Conservation (phyloP, 768 basidiomycete species). For the Termitomyces sp. region DNA sequence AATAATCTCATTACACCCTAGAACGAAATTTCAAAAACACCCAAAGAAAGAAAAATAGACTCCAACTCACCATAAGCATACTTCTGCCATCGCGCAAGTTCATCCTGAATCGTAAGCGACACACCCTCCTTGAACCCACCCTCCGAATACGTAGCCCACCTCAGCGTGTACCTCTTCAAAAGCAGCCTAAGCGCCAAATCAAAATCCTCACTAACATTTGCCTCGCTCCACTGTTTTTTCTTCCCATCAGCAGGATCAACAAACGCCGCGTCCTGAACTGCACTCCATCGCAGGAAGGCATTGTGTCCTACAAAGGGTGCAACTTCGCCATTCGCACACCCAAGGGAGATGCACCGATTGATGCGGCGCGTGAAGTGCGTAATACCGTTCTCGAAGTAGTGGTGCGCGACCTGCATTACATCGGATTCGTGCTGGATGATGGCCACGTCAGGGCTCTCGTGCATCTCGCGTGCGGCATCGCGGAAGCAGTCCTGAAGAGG, state of each 20-base stretch:
- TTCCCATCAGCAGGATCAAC: conserved; percentile 57
- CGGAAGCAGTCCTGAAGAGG: conserved; percentile 67
- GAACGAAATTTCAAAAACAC: background rate
- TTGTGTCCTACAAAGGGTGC: conserved; percentile 85
- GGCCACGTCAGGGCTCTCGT: conserved; percentile 70
- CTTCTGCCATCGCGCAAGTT: conserved; percentile 89
- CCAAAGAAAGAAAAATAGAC: background rate
- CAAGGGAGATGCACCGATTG: conserved; percentile 75
- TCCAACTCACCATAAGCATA: conserved; percentile 42
- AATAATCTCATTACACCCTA: conserved; percentile 69
- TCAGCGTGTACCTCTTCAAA: conserved; percentile 64
- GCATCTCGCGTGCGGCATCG: conserved; percentile 84
- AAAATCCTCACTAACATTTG: conserved; percentile 79
- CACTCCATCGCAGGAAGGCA: conserved; percentile 83
- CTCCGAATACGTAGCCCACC: conserved; percentile 81
- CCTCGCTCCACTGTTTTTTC: conserved; percentile 70
- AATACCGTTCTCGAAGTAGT: conserved; percentile 89
- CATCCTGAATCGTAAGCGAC: conserved; percentile 80
- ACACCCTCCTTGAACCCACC: conserved; percentile 91
- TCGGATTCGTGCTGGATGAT: conserved; percentile 90
- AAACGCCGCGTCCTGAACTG: conserved; percentile 80
- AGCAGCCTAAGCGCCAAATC: conserved; percentile 69
- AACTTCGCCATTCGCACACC: conserved; percentile 76
- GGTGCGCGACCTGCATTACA: conserved; percentile 84
- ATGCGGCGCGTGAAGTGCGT: conserved; percentile 88